Percentiles rank a stretch among this genome's conserved stretches.
Conservation (phyloP, 768 basidiomycete genomes). For the Naganishia vaughanmartiniae region DNA sequence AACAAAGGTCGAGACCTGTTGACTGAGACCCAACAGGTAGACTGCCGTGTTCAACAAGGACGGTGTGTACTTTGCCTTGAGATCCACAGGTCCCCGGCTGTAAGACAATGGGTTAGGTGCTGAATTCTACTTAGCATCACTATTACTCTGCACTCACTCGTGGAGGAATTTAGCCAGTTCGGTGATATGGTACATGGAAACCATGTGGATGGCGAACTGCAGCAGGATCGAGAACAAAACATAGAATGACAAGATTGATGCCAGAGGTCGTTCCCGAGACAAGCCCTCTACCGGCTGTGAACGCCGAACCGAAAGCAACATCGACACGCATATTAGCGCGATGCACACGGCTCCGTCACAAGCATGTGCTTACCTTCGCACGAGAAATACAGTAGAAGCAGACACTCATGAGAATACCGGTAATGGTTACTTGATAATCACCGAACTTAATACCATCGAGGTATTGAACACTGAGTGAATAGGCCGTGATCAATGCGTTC, state of each 20-base stretch:
- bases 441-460: slow-evolving; percentile 99
- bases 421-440: slow-evolving; percentile 96
- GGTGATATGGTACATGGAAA: slow-evolving; percentile 87
- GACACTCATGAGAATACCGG: slow-evolving; percentile 94
- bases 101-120: neutral
- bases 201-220: slow-evolving; percentile 93
- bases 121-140: neutral
- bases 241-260: slow-evolving; percentile 96
- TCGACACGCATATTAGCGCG: neutral
- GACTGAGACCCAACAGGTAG: slow-evolving; percentile 88
- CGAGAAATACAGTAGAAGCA: slow-evolving; percentile 98
- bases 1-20: slow-evolving; percentile 97
- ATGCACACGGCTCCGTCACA: neutral
- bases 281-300: slow-evolving; percentile 89
- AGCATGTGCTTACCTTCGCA: slow-evolving; percentile 71
- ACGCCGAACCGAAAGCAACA: neutral
- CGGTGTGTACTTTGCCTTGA: slow-evolving; percentile 95
- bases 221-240: slow-evolving; percentile 84
- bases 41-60: slow-evolving; percentile 93
- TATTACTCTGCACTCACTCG: slow-evolving; percentile 54
- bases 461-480: slow-evolving; percentile 94
- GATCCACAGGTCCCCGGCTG: slow-evolving; percentile 72
- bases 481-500: slow-evolving; percentile 98
- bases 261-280: slow-evolving; percentile 84
- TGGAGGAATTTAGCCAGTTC: slow-evolving; percentile 73